phyloP scores from a whole-genome alignment of 2,329 filamentous ascomycete genomes.

The Aspergillus brasiliensis region DNA sequence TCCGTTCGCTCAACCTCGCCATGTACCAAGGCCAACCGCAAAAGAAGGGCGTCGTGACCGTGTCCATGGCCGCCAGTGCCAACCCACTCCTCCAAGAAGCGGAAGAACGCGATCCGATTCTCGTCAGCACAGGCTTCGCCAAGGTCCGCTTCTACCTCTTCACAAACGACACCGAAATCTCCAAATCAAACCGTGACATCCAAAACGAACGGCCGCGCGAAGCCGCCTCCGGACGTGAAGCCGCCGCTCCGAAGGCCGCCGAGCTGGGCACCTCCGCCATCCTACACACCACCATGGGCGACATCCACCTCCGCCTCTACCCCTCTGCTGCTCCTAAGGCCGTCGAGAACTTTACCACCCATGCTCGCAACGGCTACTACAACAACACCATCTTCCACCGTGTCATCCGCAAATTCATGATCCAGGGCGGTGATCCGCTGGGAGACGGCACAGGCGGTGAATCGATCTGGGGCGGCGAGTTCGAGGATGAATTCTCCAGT shows the following conservation, averaged over 20 bases:
- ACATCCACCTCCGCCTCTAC: slow-evolving; percentile 91
- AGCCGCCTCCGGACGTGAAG: slow-evolving; percentile 51
- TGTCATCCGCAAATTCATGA: slow-evolving; percentile 98
- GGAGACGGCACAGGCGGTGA: slow-evolving; percentile 89
- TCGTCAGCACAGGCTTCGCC: slow-evolving; percentile 78
- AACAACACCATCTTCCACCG: slow-evolving; percentile 98
- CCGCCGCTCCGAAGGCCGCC: slow-evolving; percentile 60
- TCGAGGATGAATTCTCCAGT: slow-evolving; percentile 89
- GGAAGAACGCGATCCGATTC: slow-evolving; percentile 84
- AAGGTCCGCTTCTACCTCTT: slow-evolving; percentile 98
- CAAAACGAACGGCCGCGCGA: slow-evolving; percentile 90
- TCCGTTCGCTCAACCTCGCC: slow-evolving; percentile 78
- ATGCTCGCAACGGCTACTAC: slow-evolving; percentile 88
- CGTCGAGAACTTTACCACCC: slow-evolving; percentile 96
- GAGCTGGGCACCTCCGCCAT: slow-evolving; percentile 79
- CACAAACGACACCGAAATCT: slow-evolving; percentile 82
- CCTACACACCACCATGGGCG: slow-evolving; percentile 89
- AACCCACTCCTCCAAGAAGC: slow-evolving; percentile 94
- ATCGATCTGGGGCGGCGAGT: slow-evolving; percentile 89
- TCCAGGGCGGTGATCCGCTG: slow-evolving; percentile 79
- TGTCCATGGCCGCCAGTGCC: slow-evolving; percentile 93
- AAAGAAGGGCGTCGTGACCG: slow-evolving; percentile 88
- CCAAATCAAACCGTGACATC: slow-evolving; percentile 82
- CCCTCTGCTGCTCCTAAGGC: slow-evolving; percentile 90
- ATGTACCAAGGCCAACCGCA: slow-evolving; percentile 95